These are phyloP conservation scores for Mycocalia duriaeana DNA, from an alignment of 1,284 basidiomycete genomes.

Conservation along the genomic window DNA sequence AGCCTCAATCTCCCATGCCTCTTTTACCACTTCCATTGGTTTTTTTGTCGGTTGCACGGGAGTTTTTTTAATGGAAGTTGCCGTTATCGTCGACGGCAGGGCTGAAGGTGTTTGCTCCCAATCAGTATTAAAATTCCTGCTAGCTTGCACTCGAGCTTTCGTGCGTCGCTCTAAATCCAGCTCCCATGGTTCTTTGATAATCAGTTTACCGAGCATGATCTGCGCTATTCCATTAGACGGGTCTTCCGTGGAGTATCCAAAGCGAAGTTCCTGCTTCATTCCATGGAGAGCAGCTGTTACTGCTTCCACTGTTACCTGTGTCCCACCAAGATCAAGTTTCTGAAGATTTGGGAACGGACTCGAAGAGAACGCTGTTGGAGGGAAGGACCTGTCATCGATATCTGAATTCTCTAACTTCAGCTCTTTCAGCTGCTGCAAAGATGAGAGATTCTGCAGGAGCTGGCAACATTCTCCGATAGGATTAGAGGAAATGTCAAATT, in stretches of 20 bases:
- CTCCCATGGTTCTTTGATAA: constrained; percentile 73
- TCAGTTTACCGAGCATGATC: constrained; percentile 62
- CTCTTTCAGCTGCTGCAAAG: constrained; percentile 51
- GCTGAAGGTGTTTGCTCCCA: constrained; percentile 22
- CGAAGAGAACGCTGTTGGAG: constrained; percentile 34
- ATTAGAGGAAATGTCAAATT: constrained; percentile 49
- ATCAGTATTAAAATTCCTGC: constrained; percentile 21
- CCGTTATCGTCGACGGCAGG: constrained; percentile 9
- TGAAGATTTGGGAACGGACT: constrained; percentile 45
- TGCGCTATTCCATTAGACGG: constrained; percentile 46
- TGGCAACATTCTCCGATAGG: constrained; percentile 39
- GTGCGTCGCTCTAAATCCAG: constrained; percentile 58
- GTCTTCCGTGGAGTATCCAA: constrained; percentile 48
- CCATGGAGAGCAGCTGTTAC: constrained; percentile 39
- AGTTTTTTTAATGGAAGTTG: neutral
- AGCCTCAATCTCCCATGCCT: constrained; percentile 73
- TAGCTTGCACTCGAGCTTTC: constrained; percentile 30
- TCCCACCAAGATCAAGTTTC: constrained; percentile 62
- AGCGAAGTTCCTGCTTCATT: constrained; percentile 46
- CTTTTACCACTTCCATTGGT: constrained; percentile 44
- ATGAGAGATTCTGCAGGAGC: constrained; percentile 45
- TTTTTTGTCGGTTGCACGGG: constrained; percentile 7
- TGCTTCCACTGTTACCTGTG: constrained; percentile 43
- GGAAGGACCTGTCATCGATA: constrained; percentile 56
- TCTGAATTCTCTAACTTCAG: constrained; percentile 51